These are phyloP conservation scores for Hysterium pulicare DNA, from an alignment of 2,329 filamentous ascomycete species.

Conservation along the genomic window DNA sequence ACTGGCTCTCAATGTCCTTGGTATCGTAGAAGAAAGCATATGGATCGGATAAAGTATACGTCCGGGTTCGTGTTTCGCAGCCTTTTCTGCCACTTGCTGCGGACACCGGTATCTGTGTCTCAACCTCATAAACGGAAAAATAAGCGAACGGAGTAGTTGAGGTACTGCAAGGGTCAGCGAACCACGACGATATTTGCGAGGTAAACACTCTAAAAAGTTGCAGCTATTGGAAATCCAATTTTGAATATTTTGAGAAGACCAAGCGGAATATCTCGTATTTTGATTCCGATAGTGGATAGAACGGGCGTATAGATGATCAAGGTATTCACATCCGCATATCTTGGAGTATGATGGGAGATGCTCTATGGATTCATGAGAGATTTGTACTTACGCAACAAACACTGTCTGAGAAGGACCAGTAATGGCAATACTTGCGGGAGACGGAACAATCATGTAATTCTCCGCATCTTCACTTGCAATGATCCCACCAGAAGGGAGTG, in stretches of 20 bases:
- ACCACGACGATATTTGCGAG: too few species aligned
- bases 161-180: constrained; percentile 15
- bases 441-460: constrained; percentile 16
- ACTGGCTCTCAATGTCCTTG: constrained; percentile 24
- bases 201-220: too few species aligned
- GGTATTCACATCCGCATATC: too few species aligned
- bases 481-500: constrained; percentile 19
- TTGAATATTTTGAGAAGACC: too few species aligned
- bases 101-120: constrained; percentile 23
- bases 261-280: too few species aligned
- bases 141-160: constrained; percentile 42
- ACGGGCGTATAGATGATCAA: too few species aligned
- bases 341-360: too few species aligned
- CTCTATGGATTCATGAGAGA: too few species aligned
- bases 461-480: constrained; percentile 16
- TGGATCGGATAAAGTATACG: constrained; percentile 31
- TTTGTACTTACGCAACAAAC: constrained; percentile 13
- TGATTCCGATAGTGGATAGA: too few species aligned
- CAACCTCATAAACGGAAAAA: constrained; percentile 44
- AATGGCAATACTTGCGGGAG: constrained; percentile 21
- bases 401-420: constrained; percentile 19
- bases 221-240: too few species aligned
- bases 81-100: constrained; percentile 22
- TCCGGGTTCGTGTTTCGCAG: constrained; percentile 31
- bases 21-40: constrained; percentile 38